phyloP scores from a whole-genome alignment of 1,284 basidiomycete species.

The Trichosporon sp. region DNA sequence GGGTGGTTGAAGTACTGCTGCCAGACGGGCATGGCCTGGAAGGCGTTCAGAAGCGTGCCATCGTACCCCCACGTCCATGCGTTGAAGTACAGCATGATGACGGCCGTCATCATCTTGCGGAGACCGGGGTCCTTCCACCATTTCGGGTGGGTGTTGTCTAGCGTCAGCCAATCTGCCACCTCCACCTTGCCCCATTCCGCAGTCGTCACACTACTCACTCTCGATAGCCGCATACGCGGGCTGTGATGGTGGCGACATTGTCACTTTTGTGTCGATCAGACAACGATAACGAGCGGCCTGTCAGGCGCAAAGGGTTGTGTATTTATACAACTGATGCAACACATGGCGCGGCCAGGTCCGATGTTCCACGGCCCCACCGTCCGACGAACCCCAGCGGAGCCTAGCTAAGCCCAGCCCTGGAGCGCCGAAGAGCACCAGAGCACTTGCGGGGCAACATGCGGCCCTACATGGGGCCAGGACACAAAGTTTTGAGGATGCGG shows the following conservation, averaged over 20 bases:
- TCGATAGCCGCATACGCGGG: conserved; percentile 15
- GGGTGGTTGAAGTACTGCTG: conserved; percentile 30
- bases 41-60: conserved; percentile 25
- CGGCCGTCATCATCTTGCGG: conserved; percentile 15
- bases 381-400: not conserved
- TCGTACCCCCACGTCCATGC: conserved; percentile 25
- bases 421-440: not conserved
- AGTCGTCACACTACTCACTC: conserved; percentile 2
- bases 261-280: not conserved
- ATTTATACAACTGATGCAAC: not conserved
- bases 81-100: conserved; percentile 18
- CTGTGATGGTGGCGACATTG: conserved; percentile 6
- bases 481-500: not conserved
- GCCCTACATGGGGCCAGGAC: not conserved
- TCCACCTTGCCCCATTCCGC: not conserved
- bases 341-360: too few species aligned
- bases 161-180: not conserved
- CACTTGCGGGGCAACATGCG: not conserved
- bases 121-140: conserved; percentile 31
- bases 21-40: conserved; percentile 27
- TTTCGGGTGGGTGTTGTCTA: conserved; percentile 29
- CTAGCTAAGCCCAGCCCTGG: not conserved
- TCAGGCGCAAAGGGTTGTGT: not conserved
- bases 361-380: conserved; percentile 3
- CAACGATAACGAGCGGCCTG: not conserved